Base-by-base conservation (phyloP, 176 grass and related monocot genomes). In the Aegilops speltoides region DNA sequence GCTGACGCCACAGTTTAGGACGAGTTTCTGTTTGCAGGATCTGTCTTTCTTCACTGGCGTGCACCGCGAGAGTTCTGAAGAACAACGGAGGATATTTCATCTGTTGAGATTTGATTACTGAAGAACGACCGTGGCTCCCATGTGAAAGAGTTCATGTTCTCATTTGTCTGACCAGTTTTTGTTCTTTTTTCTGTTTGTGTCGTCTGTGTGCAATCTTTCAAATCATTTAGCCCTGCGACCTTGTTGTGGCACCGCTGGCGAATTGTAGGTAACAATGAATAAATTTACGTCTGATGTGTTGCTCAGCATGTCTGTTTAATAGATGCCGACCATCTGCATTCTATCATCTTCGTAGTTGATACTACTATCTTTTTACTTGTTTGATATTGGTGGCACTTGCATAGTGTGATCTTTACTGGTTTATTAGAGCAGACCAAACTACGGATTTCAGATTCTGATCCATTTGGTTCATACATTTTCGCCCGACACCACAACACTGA, bases 121-220 rank as follows among this genome's bases (percentile, higher is more conserved):
- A 57, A 81, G 34, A 90, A 63, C 25, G 48, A 63, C 43, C 17
- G 14, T 82, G 29, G 12, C 50, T 12, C 50, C 16, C 19, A 69
- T 16, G 33, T 40, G 79, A 77, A 40, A 63, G n/a, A 38, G n/a
- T 29, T 64, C 37, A 50, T 22, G 36, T n/a, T 40, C 52, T 31
- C 79, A 22, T 82, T 86, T 86, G 26, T n/a, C 37, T 31, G 8
- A 19, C 19, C 3, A 76, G 14, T 69, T 38, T 40, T 33, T 86
- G 62, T 48, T 50, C 17, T 6, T 54, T 54, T 5, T 56, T 20
- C 52, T 56, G 6, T 56, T 17, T 56, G 17, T 79, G 78, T 86
- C 11, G 20, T 79, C 54, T 86, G 64, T 72, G 83, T 71, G 79
- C 78, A 70, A 78, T 22, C 29, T 89, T 40, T 63, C 22, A 37